phyloP scores from a whole-genome alignment of 1,284 basidiomycete species.

The Takashimella tepidaria region DNA sequence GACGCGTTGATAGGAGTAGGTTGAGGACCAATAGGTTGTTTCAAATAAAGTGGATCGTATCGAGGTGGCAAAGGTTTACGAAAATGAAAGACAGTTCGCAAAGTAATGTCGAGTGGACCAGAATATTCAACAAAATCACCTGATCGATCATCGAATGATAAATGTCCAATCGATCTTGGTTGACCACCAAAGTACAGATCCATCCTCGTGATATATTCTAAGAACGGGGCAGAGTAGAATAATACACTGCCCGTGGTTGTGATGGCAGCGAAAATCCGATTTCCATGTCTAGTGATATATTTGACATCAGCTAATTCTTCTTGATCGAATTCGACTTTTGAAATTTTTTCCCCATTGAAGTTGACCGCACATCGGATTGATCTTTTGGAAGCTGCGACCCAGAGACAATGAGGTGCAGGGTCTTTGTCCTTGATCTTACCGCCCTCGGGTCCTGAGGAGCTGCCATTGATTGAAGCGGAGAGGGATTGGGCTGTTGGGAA shows the following conservation, averaged over 20 bases:
- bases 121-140: constrained; percentile 48
- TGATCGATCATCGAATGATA: constrained; percentile 45
- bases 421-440: constrained; percentile 33
- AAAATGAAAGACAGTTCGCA: constrained; percentile 48
- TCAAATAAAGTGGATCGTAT: constrained; percentile 36
- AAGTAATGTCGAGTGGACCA: constrained; percentile 41
- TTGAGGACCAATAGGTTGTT: constrained; percentile 34
- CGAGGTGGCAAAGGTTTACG: constrained; percentile 46
- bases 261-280: constrained; percentile 58
- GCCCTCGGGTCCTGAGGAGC: constrained; percentile 19
- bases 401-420: constrained; percentile 48
- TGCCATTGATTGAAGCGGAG: constrained; percentile 28
- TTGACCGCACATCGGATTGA: constrained; percentile 46
- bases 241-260: constrained; percentile 56
- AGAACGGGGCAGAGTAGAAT: constrained; percentile 63
- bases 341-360: constrained; percentile 47
- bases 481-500: constrained; percentile 51
- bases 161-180: constrained; percentile 28
- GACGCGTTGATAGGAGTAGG: constrained; percentile 37
- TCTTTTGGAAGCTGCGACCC: constrained; percentile 44
- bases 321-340: constrained; percentile 51
- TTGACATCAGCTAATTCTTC: constrained; percentile 54
- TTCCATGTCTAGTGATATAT: constrained; percentile 58
- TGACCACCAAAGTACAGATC: constrained; percentile 36
- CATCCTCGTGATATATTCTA: constrained; percentile 41